Evolutionary conservation across 139 green algal species (phyloP), one percentile per base, ranked within the genome.

Genomic region (Eudorina sp.): DNA sequence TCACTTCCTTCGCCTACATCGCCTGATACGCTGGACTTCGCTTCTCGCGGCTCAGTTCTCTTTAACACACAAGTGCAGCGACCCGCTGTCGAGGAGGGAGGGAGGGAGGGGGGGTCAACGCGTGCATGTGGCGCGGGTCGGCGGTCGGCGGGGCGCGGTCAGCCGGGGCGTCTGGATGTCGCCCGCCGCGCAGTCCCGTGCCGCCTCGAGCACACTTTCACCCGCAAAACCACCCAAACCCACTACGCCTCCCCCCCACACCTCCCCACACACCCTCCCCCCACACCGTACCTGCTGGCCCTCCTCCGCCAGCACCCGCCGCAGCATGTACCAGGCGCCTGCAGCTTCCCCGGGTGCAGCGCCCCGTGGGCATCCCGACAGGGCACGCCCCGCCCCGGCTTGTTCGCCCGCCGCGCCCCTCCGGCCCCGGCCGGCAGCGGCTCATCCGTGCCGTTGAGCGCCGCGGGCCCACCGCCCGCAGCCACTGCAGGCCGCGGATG

Each of bases 401-500:
- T 19, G 27, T 1, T 34, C 23, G 31, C 62, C 27, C 36, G 27
- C 62, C 9, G 36, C 66, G 66, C 3, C 29, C 64, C 16, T 73
- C 29, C 2, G 34, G 64, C 64, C 5, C 64, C 34, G 40, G 68
- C 21, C 68, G 2, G 68, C 64, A 23, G 64, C 34, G 18, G 64
- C 16, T 38, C 11, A 21, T 66, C 11, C 46, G 27, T 3, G 8
- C 7, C 18, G 29, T 68, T 16, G 31, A 83, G 45, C 14, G 25
- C 46, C 1, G 75, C 31, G 29, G 75, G 14, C 31, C 75, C n/a
- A 83, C n/a, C 8, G 36, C 31, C 18, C 68, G 51, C 14, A 83
- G 48, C 75, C 75, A 83, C n/a, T 68, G 5, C 16, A 83, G 75
- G 40, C 75, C 75, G 19, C 34, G 46, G 48, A 83, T 68, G n/a